A percentile compares a stretch with the other conserved stretches of the same genome.
Evolutionary conservation across 2,329 filamentous ascomycete genomes (phyloP).

Genomic region (Clonostachys solani): DNA sequence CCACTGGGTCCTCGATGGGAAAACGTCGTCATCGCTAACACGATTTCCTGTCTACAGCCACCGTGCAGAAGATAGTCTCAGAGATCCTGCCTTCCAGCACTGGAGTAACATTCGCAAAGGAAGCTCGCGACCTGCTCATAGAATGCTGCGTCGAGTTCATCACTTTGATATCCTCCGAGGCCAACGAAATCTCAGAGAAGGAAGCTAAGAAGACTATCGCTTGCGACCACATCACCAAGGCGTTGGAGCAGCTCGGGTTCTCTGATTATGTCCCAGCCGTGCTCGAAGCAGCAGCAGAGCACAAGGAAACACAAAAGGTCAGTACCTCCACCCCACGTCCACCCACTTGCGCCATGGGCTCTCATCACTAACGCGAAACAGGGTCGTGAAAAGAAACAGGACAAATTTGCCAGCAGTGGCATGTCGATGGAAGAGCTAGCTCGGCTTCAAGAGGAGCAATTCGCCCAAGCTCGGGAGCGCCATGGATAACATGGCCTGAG

Average conservation of each 20-base stretch:
- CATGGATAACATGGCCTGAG: conserved; percentile 14
- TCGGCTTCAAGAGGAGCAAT: conserved; percentile 85
- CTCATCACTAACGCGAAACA: conserved; percentile 30
- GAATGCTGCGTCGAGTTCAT: conserved; percentile 99
- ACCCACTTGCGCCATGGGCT: conserved; percentile 30
- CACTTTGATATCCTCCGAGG: conserved; percentile 95
- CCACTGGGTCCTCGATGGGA: not conserved
- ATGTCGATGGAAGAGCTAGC: conserved; percentile 88
- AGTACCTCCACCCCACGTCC: conserved; percentile 10
- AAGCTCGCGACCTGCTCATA: conserved; percentile 90
- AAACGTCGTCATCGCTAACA: conserved; percentile 15
- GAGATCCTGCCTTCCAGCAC: conserved; percentile 78
- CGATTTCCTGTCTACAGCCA: conserved; percentile 35
- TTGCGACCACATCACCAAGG: conserved; percentile 95
- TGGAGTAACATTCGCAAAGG: conserved; percentile 87
- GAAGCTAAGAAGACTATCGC: conserved; percentile 99
- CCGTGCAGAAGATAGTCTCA: conserved; percentile 81
- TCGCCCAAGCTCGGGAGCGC: conserved; percentile 62
- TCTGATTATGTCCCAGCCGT: conserved; percentile 88
- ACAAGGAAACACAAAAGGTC: conserved; percentile 91
- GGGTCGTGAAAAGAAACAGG: conserved; percentile 94
- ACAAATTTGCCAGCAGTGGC: conserved; percentile 93
- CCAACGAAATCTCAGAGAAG: conserved; percentile 98
- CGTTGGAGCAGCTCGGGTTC: conserved; percentile 88
- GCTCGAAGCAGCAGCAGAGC: conserved; percentile 79